Base-by-base conservation (phyloP, 140 eudicot genomes). In the Erigeron philadelphicus region DNA sequence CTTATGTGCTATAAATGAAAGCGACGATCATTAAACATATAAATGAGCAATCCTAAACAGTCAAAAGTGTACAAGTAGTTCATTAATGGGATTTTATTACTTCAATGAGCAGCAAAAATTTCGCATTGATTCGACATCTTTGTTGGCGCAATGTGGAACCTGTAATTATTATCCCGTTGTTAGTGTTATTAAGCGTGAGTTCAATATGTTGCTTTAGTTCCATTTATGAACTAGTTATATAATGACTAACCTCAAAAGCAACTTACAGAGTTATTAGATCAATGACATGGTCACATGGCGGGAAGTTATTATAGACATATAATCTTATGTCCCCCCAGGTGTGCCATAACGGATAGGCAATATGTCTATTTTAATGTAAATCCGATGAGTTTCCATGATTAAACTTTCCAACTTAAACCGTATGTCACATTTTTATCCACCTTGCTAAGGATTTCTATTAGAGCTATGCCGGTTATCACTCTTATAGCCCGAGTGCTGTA, bases 181-280 rank as follows among this genome's bases (percentile, higher is more conserved):
- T 15, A 25, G 23, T 25, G 42, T 21, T 6, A 15, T 11, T 11
- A 59, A 8, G 38, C 44, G 12, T 11, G 58, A 45, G 57, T 46
- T 44, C 58, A 7, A 12, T 65, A 12, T 66, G 47, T 66, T 46
- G 57, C 58, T 46, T 21, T 66, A 7, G 70, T 67, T 47, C 61
- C 47, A 12, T 11, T 21, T 67, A 23, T 25, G 47, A 19, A 7
- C 49, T 3, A 1, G 15, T 18, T 23, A 59, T 23, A 4, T 31
- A 31, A 31, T 2, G 38, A 31, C 38, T 31, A 31, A 31, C 38
- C 38, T 31, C 38, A 31, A 31, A 31, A 54, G 17, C 11, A 8
- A 54, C 41, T 38, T 46, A 13, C n/a, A n/a, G n/a, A n/a, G n/a
- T n/a, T n/a, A n/a, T n/a, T 19, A 16, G n/a, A 41, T 2, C 15